These are phyloP conservation scores for Linum usitatissimum DNA, from an alignment of 345 rosid genomes.

Conservation along the genomic window DNA sequence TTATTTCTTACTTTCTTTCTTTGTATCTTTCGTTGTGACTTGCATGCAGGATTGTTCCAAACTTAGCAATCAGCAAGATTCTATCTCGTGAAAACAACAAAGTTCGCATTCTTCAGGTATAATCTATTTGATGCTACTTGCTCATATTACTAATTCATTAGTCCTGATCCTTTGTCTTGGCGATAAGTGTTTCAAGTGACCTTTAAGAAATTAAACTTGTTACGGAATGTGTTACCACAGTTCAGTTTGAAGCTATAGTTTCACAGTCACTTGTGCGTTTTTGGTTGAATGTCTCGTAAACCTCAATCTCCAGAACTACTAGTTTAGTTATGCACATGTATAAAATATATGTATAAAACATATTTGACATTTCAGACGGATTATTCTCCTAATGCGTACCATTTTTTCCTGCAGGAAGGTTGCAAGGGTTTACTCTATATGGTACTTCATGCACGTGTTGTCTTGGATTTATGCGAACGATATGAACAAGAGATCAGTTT, in stretches of 20 bases:
- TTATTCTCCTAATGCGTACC: not conserved
- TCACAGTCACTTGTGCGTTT: no score
- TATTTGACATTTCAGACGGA: not conserved
- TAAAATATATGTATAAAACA: not conserved
- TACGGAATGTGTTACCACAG: not conserved
- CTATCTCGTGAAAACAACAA: constrained; percentile 80
- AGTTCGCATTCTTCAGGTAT: constrained; percentile 91
- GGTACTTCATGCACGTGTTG: constrained; percentile 96
- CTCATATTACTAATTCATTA: not conserved
- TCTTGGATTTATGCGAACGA: constrained; percentile 70
- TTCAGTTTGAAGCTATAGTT: not conserved
- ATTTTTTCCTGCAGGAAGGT: constrained; percentile 59
- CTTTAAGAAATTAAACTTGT: no score
- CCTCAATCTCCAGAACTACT: not conserved
- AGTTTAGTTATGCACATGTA: not conserved
- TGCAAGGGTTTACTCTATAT: constrained; percentile 87
- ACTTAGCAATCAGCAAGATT: constrained; percentile 84
- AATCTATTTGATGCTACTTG: constrained; percentile 1
- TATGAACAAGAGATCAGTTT: constrained; percentile 77
- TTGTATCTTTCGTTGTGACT: not conserved
- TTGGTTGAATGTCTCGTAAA: not conserved
- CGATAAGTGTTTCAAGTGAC: not conserved
- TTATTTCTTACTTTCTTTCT: constrained; percentile 1
- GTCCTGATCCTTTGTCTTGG: not conserved
- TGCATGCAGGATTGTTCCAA: constrained; percentile 79